phyloP scores from a whole-genome alignment of 805 yeast species.

The Isabelozyma rhagii region DNA sequence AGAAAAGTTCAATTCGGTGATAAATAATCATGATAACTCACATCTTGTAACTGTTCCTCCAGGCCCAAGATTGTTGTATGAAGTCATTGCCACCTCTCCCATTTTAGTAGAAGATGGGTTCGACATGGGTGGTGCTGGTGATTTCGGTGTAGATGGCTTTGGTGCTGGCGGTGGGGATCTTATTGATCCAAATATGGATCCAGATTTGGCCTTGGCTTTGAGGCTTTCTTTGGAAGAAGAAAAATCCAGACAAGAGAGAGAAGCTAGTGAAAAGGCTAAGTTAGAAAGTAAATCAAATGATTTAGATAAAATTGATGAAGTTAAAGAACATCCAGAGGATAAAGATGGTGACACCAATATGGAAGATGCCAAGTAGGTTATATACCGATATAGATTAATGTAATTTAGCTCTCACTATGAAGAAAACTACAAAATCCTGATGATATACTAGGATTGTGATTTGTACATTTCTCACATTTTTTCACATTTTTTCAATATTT shows the following conservation, averaged over 20 bases:
- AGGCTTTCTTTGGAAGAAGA: constrained; percentile 95
- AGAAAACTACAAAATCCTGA: no score
- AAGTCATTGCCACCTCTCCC: constrained; percentile 72
- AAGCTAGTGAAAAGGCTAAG: constrained; percentile 37
- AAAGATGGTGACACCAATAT: constrained; percentile 7
- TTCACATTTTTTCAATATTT: not conserved
- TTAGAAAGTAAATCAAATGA: constrained; percentile 14
- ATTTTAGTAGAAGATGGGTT: constrained; percentile 68
- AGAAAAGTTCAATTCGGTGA: constrained; percentile 71
- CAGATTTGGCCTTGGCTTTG: constrained; percentile 93
- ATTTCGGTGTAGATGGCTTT: constrained; percentile 41
- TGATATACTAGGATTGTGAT: no score
- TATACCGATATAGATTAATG: not conserved
- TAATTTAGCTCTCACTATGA: not conserved
- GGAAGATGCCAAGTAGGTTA: constrained; percentile 1
- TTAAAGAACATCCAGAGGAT: constrained; percentile 11
- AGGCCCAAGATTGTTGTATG: constrained; percentile 81
- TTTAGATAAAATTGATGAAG: constrained; percentile 32
- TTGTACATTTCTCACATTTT: not conserved
- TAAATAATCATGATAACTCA: constrained; percentile 72
- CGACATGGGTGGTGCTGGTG: constrained; percentile 44
- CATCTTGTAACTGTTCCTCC: constrained; percentile 87
- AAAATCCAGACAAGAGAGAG: constrained; percentile 83
- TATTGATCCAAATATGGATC: constrained; percentile 86
- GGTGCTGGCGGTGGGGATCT: constrained; percentile 41